Conservation (phyloP, 2,329 filamentous ascomycete species). For the Nemania abortiva region DNA sequence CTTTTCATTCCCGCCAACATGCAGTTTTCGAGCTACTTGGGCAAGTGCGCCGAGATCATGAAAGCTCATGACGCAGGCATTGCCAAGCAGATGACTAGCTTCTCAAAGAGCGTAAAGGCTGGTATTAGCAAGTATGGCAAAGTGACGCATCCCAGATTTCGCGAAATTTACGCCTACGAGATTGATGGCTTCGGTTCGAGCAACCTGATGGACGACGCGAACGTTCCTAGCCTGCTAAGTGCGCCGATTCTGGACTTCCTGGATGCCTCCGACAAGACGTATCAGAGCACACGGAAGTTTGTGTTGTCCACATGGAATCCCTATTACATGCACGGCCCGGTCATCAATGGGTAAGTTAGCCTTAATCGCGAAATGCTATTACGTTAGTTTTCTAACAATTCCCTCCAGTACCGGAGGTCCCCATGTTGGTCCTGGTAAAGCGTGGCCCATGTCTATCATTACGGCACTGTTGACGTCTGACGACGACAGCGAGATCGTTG, state of each 20-base stretch:
- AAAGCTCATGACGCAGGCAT: conserved; percentile 44
- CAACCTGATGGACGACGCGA: conserved; percentile 72
- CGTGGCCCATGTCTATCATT: conserved; percentile 90
- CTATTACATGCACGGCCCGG: conserved; percentile 72
- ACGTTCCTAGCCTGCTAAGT: conserved; percentile 68
- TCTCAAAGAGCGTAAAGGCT: conserved; percentile 70
- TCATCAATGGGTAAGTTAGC: conserved; percentile 58
- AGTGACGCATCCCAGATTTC: conserved; percentile 68
- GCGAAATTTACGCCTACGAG: conserved; percentile 75
- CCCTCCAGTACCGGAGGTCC: conserved; percentile 60
- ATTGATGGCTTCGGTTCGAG: conserved; percentile 73
- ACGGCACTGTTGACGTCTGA: conserved; percentile 78
- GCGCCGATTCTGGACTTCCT: conserved; percentile 68
- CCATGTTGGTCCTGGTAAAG: conserved; percentile 72
- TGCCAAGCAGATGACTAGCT: conserved; percentile 61
- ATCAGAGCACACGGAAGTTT: conserved; percentile 82
- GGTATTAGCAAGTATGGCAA: conserved; percentile 78
- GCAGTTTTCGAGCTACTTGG: conserved; percentile 71
- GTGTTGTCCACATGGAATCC: conserved; percentile 78
- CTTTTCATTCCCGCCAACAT: conserved; percentile 84
- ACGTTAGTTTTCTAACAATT: conserved; percentile 26
- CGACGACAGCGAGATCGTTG: conserved; percentile 52
- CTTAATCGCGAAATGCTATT: conserved; percentile 46
- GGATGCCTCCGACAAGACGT: conserved; percentile 64
- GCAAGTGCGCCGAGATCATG: conserved; percentile 55